phyloP scores from a whole-genome alignment of 2,329 filamentous ascomycete genomes.

The Chaetomiaceae sp. region DNA sequence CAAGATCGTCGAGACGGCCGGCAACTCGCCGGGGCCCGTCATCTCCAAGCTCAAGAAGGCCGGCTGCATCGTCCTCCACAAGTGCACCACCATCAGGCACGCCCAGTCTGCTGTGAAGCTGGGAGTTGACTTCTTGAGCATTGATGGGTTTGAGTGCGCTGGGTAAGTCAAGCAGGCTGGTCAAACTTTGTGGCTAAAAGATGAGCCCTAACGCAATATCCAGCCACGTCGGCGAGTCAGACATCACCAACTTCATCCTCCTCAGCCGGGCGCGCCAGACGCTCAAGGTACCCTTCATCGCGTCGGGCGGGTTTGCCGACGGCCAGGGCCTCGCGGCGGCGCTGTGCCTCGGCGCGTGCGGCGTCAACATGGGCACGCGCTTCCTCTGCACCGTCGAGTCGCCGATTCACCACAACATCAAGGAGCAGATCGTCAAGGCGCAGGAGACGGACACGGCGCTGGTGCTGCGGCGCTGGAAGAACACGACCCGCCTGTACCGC shows the following conservation, averaged over 20 bases:
- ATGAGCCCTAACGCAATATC: neutral
- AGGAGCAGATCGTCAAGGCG: conserved; percentile 82
- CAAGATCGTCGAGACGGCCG: conserved; percentile 68
- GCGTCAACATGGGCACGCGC: conserved; percentile 96
- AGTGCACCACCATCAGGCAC: conserved; percentile 95
- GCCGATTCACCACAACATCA: conserved; percentile 89
- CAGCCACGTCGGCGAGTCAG: conserved; percentile 74
- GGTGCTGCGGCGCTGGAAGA: conserved; percentile 84
- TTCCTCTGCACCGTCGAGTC: conserved; percentile 97
- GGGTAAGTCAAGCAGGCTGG: too few relatives aligned
- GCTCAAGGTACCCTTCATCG: conserved; percentile 85
- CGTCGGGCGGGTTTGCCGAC: conserved; percentile 91
- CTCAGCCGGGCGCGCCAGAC: conserved; percentile 79
- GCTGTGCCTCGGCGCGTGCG: conserved; percentile 81
- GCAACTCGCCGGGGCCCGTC: conserved; percentile 71
- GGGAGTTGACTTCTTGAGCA: conserved; percentile 92
- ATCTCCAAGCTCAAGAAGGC: conserved; percentile 83
- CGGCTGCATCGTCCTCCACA: conserved; percentile 79
- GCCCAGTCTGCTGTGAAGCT: conserved; percentile 88
- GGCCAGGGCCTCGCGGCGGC: conserved; percentile 90
- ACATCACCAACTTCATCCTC: conserved; percentile 87
- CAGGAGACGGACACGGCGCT: conserved; percentile 89
- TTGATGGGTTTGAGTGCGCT: conserved; percentile 97
- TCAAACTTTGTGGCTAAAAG: too few relatives aligned
- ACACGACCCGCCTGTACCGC: conserved; percentile 81